These are phyloP conservation scores for Bipolaris victoriae DNA, from an alignment of 2,329 filamentous ascomycete species.

Conservation along the genomic window DNA sequence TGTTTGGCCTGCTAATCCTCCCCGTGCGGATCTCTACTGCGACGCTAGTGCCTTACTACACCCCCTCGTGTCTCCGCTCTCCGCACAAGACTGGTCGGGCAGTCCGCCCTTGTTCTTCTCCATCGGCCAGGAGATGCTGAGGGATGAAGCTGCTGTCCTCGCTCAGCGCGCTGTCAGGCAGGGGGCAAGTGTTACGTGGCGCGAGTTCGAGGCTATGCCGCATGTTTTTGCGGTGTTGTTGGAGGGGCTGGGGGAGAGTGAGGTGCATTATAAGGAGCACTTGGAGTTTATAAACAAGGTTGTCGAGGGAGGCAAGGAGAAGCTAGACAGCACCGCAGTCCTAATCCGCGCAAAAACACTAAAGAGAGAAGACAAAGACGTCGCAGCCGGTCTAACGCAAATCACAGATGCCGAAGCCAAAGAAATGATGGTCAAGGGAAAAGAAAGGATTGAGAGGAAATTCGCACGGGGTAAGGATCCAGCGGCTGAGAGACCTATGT, in stretches of 20 bases:
- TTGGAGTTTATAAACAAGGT: slow-evolving; percentile 41
- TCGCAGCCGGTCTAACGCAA: slow-evolving; percentile 29
- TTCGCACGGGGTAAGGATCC: slow-evolving; percentile 26
- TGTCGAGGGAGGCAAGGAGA: slow-evolving; percentile 29
- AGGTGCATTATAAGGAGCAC: slow-evolving; percentile 48
- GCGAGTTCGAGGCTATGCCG: slow-evolving; percentile 82
- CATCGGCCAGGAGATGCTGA: slow-evolving; percentile 73
- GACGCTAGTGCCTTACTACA: slow-evolving; percentile 59
- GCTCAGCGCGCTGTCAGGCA: slow-evolving; percentile 63
- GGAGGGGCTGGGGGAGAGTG: slow-evolving; percentile 37
- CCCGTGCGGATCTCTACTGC: slow-evolving; percentile 57
- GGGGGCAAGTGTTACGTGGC: slow-evolving; percentile 67
- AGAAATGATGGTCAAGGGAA: slow-evolving; percentile 37
- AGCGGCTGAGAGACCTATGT: slow-evolving; percentile 30
- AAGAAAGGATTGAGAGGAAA: slow-evolving; percentile 30
- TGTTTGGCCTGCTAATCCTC: slow-evolving; percentile 55
- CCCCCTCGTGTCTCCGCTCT: slow-evolving; percentile 70
- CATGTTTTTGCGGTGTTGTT: slow-evolving; percentile 66
- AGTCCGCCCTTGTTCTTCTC: slow-evolving; percentile 71
- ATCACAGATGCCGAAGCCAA: slow-evolving; percentile 43
- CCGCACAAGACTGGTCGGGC: slow-evolving; percentile 64
- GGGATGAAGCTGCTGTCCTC: slow-evolving; percentile 69
- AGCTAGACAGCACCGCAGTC: slow-evolving; percentile 30
- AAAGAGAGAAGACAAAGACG: slow-evolving; percentile 33
- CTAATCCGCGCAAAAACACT: slow-evolving; percentile 42